phyloP scores from a whole-genome alignment of 129 eudicot species.

The Glebionis coronaria region DNA sequence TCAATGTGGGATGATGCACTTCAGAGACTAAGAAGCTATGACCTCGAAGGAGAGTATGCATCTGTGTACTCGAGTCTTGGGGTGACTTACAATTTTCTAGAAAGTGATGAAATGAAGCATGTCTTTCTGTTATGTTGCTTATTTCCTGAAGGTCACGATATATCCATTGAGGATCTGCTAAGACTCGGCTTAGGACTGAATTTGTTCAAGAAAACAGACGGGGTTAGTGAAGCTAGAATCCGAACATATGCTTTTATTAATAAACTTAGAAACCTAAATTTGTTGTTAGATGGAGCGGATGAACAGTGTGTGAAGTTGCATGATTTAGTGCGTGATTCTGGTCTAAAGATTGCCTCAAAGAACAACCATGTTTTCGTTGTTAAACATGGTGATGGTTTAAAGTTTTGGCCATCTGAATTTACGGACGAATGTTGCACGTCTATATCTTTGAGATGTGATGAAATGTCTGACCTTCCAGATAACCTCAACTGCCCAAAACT shows the following conservation, averaged over 20 bases:
- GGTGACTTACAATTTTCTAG: slow-evolving; percentile 34
- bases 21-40: slow-evolving; percentile 21
- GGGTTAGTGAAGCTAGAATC: slow-evolving; percentile 33
- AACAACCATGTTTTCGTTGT: slow-evolving; percentile 25
- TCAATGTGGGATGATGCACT: slow-evolving; percentile 40
- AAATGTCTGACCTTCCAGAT: slow-evolving; percentile 23
- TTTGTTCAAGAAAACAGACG: slow-evolving; percentile 18
- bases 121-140: slow-evolving; percentile 40
- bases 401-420: slow-evolving; percentile 28
- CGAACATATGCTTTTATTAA: slow-evolving; percentile 15
- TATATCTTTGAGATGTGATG: slow-evolving; percentile 25
- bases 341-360: slow-evolving; percentile 30
- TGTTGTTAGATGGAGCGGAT: slow-evolving; percentile 21
- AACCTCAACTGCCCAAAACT: slow-evolving; percentile 27
- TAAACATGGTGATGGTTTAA: slow-evolving; percentile 20
- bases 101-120: slow-evolving; percentile 29
- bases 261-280: slow-evolving; percentile 25
- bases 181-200: slow-evolving; percentile 33
- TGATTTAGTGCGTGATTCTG: slow-evolving; percentile 42
- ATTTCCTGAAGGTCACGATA: slow-evolving; percentile 43
- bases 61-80: slow-evolving; percentile 29
- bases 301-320: slow-evolving; percentile 35
- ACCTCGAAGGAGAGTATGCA: slow-evolving; percentile 30
- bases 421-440: slow-evolving; percentile 16
- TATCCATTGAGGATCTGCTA: slow-evolving; percentile 33